These are phyloP conservation scores for Helicocarpus griseus DNA, from an alignment of 2,329 filamentous ascomycete species.

Conservation along the genomic window DNA sequence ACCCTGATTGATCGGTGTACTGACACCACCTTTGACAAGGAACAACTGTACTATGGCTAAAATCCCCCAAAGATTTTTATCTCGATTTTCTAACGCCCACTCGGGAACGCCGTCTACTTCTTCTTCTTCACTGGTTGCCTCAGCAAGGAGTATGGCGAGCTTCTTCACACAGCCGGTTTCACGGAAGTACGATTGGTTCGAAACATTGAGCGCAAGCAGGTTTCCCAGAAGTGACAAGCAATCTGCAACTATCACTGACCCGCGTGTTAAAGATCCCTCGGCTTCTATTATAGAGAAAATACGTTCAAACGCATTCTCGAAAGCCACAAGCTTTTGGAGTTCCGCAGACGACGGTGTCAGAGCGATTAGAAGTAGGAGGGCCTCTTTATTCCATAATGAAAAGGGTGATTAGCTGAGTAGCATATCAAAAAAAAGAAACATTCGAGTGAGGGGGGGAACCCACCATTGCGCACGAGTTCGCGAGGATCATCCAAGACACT, in stretches of 20 bases:
- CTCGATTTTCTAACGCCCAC: constrained; percentile 68
- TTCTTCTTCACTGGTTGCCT: constrained; percentile 46
- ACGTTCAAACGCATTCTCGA: constrained; percentile 85
- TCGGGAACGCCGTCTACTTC: constrained; percentile 53
- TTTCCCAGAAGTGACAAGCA: constrained; percentile 87
- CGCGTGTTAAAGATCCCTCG: constrained; percentile 73
- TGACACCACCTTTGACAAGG: constrained; percentile 66
- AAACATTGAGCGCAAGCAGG: constrained; percentile 72
- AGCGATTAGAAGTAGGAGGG: constrained; percentile 74
- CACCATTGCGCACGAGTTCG: constrained; percentile 74
- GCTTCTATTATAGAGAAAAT: constrained; percentile 71
- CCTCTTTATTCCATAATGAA: constrained; percentile 43
- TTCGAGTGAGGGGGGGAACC: background rate
- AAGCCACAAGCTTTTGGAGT: constrained; percentile 89
- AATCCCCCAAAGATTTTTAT: constrained; percentile 86
- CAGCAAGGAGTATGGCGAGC: constrained; percentile 59
- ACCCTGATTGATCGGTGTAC: constrained; percentile 72
- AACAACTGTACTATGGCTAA: constrained; percentile 81
- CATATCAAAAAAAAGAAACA: background rate
- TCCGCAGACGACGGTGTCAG: constrained; percentile 79
- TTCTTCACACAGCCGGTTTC: constrained; percentile 76
- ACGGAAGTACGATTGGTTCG: constrained; percentile 88
- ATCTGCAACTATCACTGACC: constrained; percentile 82
- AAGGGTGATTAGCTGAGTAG: background rate
- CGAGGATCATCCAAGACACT: constrained; percentile 72